A percentile compares a stretch with the other conserved stretches of the same genome.
Conservation (phyloP, 352 stramenopile species). For the Phytophthora brassicae region DNA sequence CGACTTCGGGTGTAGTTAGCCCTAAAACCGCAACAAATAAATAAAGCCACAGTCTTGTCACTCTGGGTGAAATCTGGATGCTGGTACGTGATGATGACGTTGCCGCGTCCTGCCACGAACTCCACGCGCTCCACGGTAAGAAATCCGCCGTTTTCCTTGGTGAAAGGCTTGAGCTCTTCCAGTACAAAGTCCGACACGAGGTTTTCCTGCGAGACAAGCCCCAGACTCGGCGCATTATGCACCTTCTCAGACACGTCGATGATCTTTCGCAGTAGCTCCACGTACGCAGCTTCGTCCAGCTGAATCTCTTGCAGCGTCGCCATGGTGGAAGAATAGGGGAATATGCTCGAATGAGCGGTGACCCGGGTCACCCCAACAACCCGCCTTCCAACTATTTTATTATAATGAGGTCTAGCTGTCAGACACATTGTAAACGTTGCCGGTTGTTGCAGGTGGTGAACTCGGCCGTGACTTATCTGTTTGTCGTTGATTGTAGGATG, state of each 20-base stretch:
- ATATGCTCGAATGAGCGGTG: too few species aligned
- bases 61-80: constrained; percentile 34
- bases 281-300: constrained; percentile 61
- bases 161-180: constrained; percentile 77
- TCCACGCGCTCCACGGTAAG: constrained; percentile 77
- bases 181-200: constrained; percentile 89
- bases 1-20: background rate
- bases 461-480: too few species aligned
- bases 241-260: constrained; percentile 59
- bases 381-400: too few species aligned
- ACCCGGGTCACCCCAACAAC: too few species aligned
- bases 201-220: constrained; percentile 64
- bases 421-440: too few species aligned
- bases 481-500: too few species aligned
- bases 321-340: too few species aligned
- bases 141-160: constrained; percentile 33
- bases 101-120: constrained; percentile 85
- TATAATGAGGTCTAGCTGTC: too few species aligned
- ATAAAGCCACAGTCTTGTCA: constrained; percentile 79
- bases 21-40: too few species aligned
- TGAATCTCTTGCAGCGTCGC: constrained; percentile 31
- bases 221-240: constrained; percentile 49
- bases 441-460: too few species aligned
- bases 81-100: constrained; percentile 91
- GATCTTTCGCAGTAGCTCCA: constrained; percentile 75